Base-by-base conservation (phyloP, 2,329 filamentous ascomycete genomes). In the Ascochyta clinopodiicola region DNA sequence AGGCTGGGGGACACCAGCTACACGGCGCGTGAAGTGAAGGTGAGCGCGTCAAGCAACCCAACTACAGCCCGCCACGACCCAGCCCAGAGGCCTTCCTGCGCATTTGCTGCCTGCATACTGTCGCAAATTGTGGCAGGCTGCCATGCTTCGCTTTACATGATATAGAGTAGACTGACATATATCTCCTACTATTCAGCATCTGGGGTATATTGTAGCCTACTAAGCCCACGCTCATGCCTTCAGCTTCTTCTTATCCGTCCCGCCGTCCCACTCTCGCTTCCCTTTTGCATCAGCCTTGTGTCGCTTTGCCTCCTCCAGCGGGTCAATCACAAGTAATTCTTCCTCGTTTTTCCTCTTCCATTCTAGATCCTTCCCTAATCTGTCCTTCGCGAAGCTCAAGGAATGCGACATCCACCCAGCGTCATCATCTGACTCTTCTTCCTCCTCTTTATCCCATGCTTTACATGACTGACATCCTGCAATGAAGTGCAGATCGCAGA, bases 401-500 rank as follows among this genome's bases (percentile, higher is more conserved):
- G 86, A 82, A 74, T 98, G 94, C 4, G 86, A 86, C 86, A 97
- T 91, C 93, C 94, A 98, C 7, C 87, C 88, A 44, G 84, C 81
- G 46, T 81, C 80, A 15, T 81, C 79, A 2, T 78, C 77, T 32
- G 84, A 86, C 47, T 88, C 86, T 31, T 82, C 83, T 35, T 84
- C 80, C 49, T 86, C 80, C 24, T 86, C 88, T 60, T 90, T 87
- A 19, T 96, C 90, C 92, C 93, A 96, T 0, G 88, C 85, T 55
- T 86, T 87, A 75, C 95, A 98, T 39, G 92, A 96, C 72, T 96
- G 92, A 75, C 95, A 99, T 67, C 96, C 91, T 44, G 90, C 90
- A 60, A 99, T 96, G 75, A 98, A 99, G 74, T 99, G 95, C 32
- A 99, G 79, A 73, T 98, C 95, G 71, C 95, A 99, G 2, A 88